Conservation (phyloP, 2,329 filamentous ascomycete species). For the Colletotrichum shisoi region DNA sequence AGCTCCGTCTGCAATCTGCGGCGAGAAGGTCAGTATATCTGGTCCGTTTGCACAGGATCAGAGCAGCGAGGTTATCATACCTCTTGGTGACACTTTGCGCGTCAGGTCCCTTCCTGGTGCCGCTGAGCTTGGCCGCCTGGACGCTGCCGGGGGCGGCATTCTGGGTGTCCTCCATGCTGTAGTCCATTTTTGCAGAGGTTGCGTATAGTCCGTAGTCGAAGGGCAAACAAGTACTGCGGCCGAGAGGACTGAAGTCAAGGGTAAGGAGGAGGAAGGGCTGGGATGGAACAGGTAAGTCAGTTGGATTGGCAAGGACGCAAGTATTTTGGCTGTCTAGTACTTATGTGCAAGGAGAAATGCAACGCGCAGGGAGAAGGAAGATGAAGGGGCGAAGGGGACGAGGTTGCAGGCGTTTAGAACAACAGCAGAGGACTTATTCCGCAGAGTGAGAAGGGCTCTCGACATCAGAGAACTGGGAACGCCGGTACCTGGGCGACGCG, state of each 20-base stretch:
- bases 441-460: constrained; percentile 28
- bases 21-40: constrained; percentile 18
- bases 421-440: constrained; percentile 29
- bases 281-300: constrained; percentile 19
- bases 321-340: background rate
- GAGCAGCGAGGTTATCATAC: constrained; percentile 53
- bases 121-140: constrained; percentile 68
- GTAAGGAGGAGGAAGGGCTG: constrained; percentile 4
- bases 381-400: constrained; percentile 26
- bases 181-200: constrained; percentile 49
- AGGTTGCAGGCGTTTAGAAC: constrained; percentile 24
- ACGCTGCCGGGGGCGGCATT: constrained; percentile 71
- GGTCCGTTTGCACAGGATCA: constrained; percentile 8
- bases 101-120: constrained; percentile 66
- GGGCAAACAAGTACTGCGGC: constrained; percentile 1
- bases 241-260: constrained; percentile 1
- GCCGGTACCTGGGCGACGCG: constrained; percentile 38
- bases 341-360: constrained; percentile 18
- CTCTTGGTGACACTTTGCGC: constrained; percentile 80
- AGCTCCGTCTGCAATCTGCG: constrained; percentile 91
- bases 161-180: constrained; percentile 65
- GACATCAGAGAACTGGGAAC: constrained; percentile 29
- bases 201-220: background rate
- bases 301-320: constrained; percentile 5
- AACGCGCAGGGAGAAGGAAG: constrained; percentile 11